Base-by-base conservation (phyloP, 208 protist genomes). In the Leishmania major region DNA sequence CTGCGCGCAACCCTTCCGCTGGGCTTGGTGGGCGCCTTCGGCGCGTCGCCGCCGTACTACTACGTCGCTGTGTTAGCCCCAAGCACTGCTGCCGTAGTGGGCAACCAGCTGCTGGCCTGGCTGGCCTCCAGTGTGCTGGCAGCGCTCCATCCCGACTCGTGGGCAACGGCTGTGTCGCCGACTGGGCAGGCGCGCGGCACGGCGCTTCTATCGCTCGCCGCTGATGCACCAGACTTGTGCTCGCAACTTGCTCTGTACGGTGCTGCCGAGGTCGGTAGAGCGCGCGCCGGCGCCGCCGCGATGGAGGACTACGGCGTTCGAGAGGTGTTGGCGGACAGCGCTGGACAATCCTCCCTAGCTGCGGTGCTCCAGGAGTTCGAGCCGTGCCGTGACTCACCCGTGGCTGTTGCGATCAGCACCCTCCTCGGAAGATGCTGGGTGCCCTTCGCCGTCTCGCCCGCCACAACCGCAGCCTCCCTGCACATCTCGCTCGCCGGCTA, bases 301-400 rank as follows among this genome's bases (percentile, higher is more conserved):
- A 66, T 79, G 75, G 75, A 80, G 45, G 1, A 15, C 51, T 84
- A 84, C 67, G 80, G 80, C 22, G 80, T n/a, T 40, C 74, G 73
- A 31, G 80, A 84, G 22, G 80, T 84, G 13, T 51, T 84, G 60
- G 75, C 75, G 17, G 80, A 84, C 31, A 66, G 49, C 47, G 57
- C 51, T 11, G 49, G 59, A 37, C 10, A 37, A n/a, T 66, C 60
- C 3, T 22, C 60, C 60, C 60, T 66, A 13, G n/a, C n/a, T 22
- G 60, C 25, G 60, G 25, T 66, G 11, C 60, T 66, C n/a, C 5
- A 35, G n/a, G 60, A 35, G 60, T 66, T 66, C 60, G 60, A 37
- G 60, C 28, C n/a, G n/a, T 37, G 49, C 43, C 2, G 43, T 31
- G 71, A 49, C 45, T 37, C 79, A 5, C 74, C 64, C 3, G 80